Base-by-base conservation (phyloP, 2,329 filamentous ascomycete species). In the Phyllosticta capitalensis region DNA sequence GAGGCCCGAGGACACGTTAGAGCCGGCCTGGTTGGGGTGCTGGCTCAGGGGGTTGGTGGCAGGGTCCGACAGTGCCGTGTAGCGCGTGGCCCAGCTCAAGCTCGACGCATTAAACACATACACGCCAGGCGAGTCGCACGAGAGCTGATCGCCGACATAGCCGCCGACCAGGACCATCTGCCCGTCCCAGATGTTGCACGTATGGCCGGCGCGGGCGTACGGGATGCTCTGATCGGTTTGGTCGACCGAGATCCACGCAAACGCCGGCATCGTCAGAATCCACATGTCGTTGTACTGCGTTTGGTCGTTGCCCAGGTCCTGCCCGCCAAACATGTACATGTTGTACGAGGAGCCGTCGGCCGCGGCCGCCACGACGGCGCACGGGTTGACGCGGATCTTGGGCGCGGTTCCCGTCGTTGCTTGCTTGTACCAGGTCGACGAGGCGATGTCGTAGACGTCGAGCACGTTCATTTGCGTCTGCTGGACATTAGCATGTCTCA, bases 161-260 rank as follows among this genome's bases (percentile, higher is more conserved):
- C 90, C 90, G 24, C 90, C 90, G 14, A 92, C 77, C 7, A 87
- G 79, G 63, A 94, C 78, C 85, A 95, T 91, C 71, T 92, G 89
- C 61, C 87, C 85, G 17, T 90, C 86, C 73, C 90, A 92, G 65
- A 83, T 82, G 65, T 91, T 83, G 72, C 89, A 94, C 45, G 84
- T 83, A 69, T 92, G 89, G 0, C 89, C 89, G 1, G 85, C 83
- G 58, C 90, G 82, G 2, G 78, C 86, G 7, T 80, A 73, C 72
- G 87, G 69, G 5, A 76, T 57, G 57, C 66, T 63, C 68, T 82
- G 69, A 0, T 73, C 72, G 4, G 72, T 69, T 54, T 77, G 77
- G 62, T 87, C 77, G 22, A 88, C 85, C 66, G 83, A 75, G 57
- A 87, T 87, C 90, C 90, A 94, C 4, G 83, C 89, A 69, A 95